Conservation (phyloP, 2,329 filamentous ascomycete genomes). For the Madurella mycetomatis region DNA sequence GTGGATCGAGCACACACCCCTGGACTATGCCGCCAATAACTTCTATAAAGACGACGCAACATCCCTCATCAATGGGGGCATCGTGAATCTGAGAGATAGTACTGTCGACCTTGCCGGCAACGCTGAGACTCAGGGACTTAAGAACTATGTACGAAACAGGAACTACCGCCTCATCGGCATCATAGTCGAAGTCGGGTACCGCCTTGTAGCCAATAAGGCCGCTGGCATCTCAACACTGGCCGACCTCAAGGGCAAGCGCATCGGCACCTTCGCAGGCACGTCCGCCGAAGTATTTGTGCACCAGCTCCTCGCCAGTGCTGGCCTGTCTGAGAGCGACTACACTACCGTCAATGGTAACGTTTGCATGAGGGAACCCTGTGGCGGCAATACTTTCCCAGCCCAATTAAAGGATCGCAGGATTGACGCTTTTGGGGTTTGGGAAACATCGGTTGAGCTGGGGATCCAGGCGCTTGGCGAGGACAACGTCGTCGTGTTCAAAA, state of each 20-base stretch:
- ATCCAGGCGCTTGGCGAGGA: constrained; percentile 25
- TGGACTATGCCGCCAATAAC: constrained; percentile 22
- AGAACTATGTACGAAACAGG: constrained; percentile 29
- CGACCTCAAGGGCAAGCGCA: constrained; percentile 31
- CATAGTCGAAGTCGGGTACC: constrained; percentile 33
- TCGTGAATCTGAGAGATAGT: constrained; percentile 27
- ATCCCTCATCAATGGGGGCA: constrained; percentile 30
- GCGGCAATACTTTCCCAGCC: constrained; percentile 27
- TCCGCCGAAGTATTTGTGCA: constrained; percentile 34
- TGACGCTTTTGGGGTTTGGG: constrained; percentile 34
- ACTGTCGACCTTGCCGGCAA: constrained; percentile 32
- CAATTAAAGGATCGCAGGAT: constrained; percentile 27
- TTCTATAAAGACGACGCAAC: constrained; percentile 18
- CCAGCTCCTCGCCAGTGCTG: constrained; percentile 28
- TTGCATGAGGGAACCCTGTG: constrained; percentile 31
- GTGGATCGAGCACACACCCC: constrained; percentile 22
- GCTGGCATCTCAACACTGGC: constrained; percentile 25
- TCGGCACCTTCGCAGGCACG: constrained; percentile 30
- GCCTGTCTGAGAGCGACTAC: constrained; percentile 28
- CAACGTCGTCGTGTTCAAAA: constrained; percentile 29
- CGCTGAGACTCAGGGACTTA: constrained; percentile 34
- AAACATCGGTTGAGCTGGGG: constrained; percentile 32
- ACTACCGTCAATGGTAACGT: constrained; percentile 26
- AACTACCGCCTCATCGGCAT: constrained; percentile 32
- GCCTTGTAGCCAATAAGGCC: constrained; percentile 30